A percentile compares a stretch with the other conserved stretches of the same genome.
These are phyloP conservation scores for Eruca vesicaria DNA, from an alignment of 441 rosid genomes.

Conservation along the genomic window DNA sequence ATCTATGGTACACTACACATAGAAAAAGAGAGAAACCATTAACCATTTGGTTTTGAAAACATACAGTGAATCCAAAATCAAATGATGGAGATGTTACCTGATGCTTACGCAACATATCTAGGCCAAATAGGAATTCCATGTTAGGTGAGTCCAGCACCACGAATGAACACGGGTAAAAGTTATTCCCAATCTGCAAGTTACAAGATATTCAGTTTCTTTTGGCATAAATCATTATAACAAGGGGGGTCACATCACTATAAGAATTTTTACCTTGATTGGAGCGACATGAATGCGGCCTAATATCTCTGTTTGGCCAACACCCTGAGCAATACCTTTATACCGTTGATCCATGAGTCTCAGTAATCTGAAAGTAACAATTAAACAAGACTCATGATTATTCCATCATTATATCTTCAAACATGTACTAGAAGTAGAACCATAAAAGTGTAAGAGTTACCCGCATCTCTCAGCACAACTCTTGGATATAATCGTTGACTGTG, in stretches of 20 bases:
- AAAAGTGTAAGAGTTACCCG: conserved; percentile 55
- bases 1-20: conserved; percentile 81
- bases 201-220: neutral
- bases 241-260: neutral
- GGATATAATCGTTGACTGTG: conserved; percentile 97
- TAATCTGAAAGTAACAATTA: conserved; percentile 47
- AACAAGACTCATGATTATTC: neutral
- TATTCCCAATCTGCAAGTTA: conserved; percentile 65
- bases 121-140: conserved; percentile 97
- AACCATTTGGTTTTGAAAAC: conserved; percentile 11
- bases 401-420: neutral
- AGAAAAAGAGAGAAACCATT: neutral
- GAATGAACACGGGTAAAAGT: conserved; percentile 90
- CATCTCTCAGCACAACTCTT: conserved; percentile 94
- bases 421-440: neutral
- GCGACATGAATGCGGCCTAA: conserved; percentile 97
- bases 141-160: conserved; percentile 91
- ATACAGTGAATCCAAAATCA: neutral
- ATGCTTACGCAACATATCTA: conserved; percentile 99
- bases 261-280: conserved; percentile 70
- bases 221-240: neutral
- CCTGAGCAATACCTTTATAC: conserved; percentile 94
- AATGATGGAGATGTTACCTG: conserved; percentile 55
- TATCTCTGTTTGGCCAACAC: conserved; percentile 98
- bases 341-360: conserved; percentile 92